Evolutionary conservation across 805 yeast genomes (phyloP).

Genomic region (Ogataea paraovalis): DNA sequence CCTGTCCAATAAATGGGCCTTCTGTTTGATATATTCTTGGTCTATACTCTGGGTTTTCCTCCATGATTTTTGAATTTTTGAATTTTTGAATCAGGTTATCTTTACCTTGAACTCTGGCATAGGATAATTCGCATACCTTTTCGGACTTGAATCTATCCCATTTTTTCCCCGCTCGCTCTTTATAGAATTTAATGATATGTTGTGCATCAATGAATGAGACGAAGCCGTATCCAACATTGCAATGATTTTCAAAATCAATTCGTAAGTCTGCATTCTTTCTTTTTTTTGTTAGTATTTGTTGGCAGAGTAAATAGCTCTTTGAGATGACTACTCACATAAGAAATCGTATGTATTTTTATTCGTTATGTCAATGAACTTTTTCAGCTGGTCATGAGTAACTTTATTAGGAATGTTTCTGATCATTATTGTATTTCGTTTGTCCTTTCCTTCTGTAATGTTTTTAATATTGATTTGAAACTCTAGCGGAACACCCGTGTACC

Average conservation of each 20-base stretch:
- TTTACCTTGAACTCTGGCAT: slow-evolving; percentile 50
- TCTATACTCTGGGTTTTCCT: slow-evolving; percentile 39
- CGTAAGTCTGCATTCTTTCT: slow-evolving; percentile 34
- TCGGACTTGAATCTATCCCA: slow-evolving; percentile 47
- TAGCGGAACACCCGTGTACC: slow-evolving; percentile 25
- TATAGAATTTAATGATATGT: slow-evolving; percentile 42
- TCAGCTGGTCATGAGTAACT: slow-evolving; percentile 41
- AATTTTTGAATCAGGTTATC: slow-evolving; percentile 43
- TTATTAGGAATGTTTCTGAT: slow-evolving; percentile 53
- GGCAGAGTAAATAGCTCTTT: not conserved
- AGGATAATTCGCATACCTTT: slow-evolving; percentile 47
- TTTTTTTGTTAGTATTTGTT: slow-evolving; percentile 6
- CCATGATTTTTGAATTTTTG: slow-evolving; percentile 48
- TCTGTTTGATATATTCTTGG: slow-evolving; percentile 45
- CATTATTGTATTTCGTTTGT: slow-evolving; percentile 47
- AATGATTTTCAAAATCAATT: slow-evolving; percentile 47
- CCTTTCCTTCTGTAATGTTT: slow-evolving; percentile 38
- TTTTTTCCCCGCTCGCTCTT: slow-evolving; percentile 41
- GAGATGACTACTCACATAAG: slow-evolving; percentile 30
- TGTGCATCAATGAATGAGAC: slow-evolving; percentile 43
- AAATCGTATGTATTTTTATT: slow-evolving; percentile 36
- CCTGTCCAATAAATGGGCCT: slow-evolving; percentile 41
- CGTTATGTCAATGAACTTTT: slow-evolving; percentile 43
- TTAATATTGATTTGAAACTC: slow-evolving; percentile 37
- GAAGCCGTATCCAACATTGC: slow-evolving; percentile 57